Percentiles rank a stretch among this genome's conserved stretches.
These are phyloP conservation scores for Blattamonas nauphoetae DNA, from an alignment of 78 protist genomes.

Conservation along the genomic window DNA sequence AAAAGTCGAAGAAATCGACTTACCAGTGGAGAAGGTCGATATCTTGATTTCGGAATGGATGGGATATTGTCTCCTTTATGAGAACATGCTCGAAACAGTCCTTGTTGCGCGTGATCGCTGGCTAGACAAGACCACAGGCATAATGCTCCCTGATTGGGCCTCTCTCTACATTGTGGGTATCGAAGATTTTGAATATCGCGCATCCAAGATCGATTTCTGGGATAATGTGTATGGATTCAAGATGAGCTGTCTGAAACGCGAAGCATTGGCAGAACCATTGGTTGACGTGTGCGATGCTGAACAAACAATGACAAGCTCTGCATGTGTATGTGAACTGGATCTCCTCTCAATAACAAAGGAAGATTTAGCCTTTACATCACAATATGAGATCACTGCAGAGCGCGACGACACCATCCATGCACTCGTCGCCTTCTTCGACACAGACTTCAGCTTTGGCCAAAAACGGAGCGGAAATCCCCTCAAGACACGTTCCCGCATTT, in stretches of 20 bases:
- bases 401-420: not conserved
- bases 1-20: not conserved
- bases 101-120: constrained; percentile 53
- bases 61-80: constrained; percentile 68
- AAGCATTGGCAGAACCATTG: not conserved
- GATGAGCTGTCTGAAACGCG: not conserved
- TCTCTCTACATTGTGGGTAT: not conserved
- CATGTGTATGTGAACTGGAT: not conserved
- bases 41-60: constrained; percentile 66
- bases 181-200: not conserved
- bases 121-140: constrained; percentile 2
- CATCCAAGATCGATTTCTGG: not conserved
- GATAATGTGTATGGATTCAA: not conserved
- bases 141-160: not conserved
- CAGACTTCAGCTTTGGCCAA: not conserved
- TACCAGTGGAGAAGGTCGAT: constrained; percentile 49
- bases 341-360: not conserved
- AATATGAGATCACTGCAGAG: not conserved
- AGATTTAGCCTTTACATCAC: not conserved
- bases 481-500: too few species aligned
- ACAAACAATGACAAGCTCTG: not conserved
- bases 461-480: not conserved
- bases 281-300: not conserved
- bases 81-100: constrained; percentile 60
- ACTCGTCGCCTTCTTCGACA: not conserved